Base-by-base conservation (phyloP, 2,329 filamentous ascomycete genomes). In the Diplodia intermedia region DNA sequence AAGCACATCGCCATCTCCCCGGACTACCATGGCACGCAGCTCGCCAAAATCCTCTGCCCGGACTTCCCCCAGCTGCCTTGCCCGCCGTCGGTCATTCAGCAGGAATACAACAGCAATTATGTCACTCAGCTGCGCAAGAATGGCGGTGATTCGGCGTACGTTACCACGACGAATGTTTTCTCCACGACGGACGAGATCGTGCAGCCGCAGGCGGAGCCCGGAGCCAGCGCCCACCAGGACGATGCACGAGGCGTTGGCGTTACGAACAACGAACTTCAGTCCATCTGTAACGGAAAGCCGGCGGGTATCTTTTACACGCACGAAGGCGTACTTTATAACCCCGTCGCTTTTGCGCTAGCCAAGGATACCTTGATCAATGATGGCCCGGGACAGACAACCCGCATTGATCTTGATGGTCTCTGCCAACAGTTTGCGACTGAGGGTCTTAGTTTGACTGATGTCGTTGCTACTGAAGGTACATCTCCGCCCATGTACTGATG, bases 131-230 rank as follows among this genome's bases (percentile, higher is more conserved):
- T 87, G 2, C 79, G 84, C 14, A 70, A 69, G 11, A 76, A 82
- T 57, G 81, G 79, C 29, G 85, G 85, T 0, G 83, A 84, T 66
- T 83, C 81, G 1, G 84, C 83, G 5, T 87, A 86, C 15, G 31
- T 33, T 33, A 33, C 31, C 31, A 33, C 31, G 31, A 33, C 31
- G 31, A 33, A 33, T 33, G 7, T 33, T 9, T 33, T 33, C 31
- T 33, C 31, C 31, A 9, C 31, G 31, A 33, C 31, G 31, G 31
- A 33, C 8, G 31, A 33, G 31, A 33, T 33, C 31, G 31, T 33
- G 8, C 31, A 33, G 31, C 31, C 31, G 31, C 31, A 33, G 31
- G 31, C 31, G 31, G 31, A 33, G 7, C 31, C 7, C 31, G 31
- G 31, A 33, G 31, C 31, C 31, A 33, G 31, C 31, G 31, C 31